phyloP scores from a whole-genome alignment of 1,284 basidiomycete species.

The Stereum hirsutum region DNA sequence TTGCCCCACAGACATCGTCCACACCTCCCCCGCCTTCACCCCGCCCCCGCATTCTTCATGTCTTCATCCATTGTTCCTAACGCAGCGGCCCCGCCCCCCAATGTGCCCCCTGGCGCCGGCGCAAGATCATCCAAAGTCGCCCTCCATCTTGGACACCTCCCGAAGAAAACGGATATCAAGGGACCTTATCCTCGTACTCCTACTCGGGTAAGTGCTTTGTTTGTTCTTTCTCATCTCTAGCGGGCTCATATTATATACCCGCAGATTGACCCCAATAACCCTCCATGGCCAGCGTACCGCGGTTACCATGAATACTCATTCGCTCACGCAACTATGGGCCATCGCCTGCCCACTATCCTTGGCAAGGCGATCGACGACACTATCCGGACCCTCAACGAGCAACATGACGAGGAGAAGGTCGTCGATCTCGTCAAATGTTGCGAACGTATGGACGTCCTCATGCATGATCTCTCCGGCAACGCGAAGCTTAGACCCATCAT shows the following conservation, averaged over 20 bases:
- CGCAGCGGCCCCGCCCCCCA: constrained; percentile 2
- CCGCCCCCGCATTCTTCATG: constrained; percentile 3
- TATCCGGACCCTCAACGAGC: constrained; percentile 83
- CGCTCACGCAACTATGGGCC: constrained; percentile 91
- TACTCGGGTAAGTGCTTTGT: constrained; percentile 39
- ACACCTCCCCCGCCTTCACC: no score
- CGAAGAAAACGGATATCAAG: constrained; percentile 60
- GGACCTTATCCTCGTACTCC: constrained; percentile 65
- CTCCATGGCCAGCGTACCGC: constrained; percentile 92
- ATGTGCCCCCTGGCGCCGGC: neutral
- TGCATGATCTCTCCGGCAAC: constrained; percentile 75
- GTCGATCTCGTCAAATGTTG: constrained; percentile 85
- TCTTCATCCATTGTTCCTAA: constrained; percentile 4
- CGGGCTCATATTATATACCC: neutral
- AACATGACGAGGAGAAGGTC: constrained; percentile 79
- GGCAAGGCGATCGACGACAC: constrained; percentile 95
- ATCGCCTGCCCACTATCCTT: constrained; percentile 89
- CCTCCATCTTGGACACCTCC: constrained; percentile 63
- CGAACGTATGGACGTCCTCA: constrained; percentile 77
- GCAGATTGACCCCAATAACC: constrained; percentile 86
- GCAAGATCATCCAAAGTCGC: constrained; percentile 11
- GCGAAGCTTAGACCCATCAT: constrained; percentile 78
- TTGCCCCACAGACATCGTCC: no score
- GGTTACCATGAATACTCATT: constrained; percentile 97
- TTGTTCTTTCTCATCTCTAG: neutral